Conservation (phyloP, 441 rosid genomes). For the Eruca vesicaria region DNA sequence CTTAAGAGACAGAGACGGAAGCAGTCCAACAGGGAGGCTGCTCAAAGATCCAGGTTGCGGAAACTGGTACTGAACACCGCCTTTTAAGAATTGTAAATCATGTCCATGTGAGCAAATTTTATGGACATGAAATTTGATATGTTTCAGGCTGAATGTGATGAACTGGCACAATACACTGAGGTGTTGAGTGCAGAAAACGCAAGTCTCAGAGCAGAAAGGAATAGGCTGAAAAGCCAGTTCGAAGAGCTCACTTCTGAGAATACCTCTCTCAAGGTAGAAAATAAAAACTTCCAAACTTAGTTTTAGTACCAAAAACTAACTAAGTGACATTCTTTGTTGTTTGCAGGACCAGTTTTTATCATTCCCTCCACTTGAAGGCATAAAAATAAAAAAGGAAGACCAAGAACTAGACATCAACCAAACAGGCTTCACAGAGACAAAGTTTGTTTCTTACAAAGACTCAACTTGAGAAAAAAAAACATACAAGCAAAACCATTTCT, state of each 20-base stretch:
- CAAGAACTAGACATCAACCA: neutral
- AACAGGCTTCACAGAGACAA: neutral
- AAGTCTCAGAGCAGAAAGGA: neutral
- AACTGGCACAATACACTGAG: neutral
- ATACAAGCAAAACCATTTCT: neutral
- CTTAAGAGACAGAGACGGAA: neutral
- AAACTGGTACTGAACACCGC: neutral
- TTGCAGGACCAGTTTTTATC: neutral
- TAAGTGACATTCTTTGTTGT: neutral
- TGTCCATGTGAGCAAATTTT: neutral
- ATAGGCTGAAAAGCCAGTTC: neutral
- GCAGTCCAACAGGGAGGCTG: neutral
- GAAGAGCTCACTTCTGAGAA: neutral
- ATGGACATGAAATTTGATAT: neutral
- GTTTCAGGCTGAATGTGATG: neutral
- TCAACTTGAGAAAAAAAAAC: neutral
- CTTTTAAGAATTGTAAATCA: neutral
- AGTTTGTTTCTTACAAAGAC: neutral
- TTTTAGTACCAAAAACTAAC: neutral
- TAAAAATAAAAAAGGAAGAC: neutral
- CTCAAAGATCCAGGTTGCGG: neutral
- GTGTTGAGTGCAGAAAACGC: neutral
- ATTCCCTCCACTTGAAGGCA: neutral
- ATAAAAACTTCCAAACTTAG: neutral
- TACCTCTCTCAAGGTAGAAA: neutral